Evolutionary conservation across 257 asterid species (phyloP).

Genomic region (Jasminum sambac): DNA sequence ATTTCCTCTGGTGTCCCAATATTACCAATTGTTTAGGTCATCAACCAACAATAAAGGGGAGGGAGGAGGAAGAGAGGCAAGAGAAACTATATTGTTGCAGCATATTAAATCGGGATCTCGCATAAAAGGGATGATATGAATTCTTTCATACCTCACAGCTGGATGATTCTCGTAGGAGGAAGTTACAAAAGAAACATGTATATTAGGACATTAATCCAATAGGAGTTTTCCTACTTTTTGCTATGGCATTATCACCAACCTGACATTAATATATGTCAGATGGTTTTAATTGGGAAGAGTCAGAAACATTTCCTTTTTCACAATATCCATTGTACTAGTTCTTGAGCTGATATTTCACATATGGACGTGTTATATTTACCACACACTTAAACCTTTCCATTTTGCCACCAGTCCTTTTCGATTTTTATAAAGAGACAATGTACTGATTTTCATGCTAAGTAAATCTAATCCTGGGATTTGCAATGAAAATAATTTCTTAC

Average conservation of each 20-base stretch:
- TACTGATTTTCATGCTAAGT: constrained; percentile 10
- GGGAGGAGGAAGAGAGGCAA: background rate
- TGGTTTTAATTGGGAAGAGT: background rate
- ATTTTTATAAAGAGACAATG: background rate
- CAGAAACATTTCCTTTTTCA: too few species aligned
- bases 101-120: background rate
- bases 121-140: background rate
- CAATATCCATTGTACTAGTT: background rate
- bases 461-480: background rate
- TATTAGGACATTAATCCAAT: background rate
- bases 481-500: background rate
- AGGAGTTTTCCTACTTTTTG: background rate
- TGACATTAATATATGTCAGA: constrained; percentile 15
- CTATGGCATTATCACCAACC: background rate
- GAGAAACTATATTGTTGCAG: background rate
- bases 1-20: background rate
- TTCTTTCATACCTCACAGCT: background rate
- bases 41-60: background rate
- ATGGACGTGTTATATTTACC: constrained; percentile 12
- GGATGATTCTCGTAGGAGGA: background rate
- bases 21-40: background rate
- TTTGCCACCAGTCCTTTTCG: constrained; percentile 1
- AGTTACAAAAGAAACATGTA: background rate
- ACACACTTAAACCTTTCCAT: constrained; percentile 1
- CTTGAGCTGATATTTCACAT: background rate